These are phyloP conservation scores for Penicillium sclerotiorum DNA, from an alignment of 2,329 filamentous ascomycete species.

Conservation along the genomic window DNA sequence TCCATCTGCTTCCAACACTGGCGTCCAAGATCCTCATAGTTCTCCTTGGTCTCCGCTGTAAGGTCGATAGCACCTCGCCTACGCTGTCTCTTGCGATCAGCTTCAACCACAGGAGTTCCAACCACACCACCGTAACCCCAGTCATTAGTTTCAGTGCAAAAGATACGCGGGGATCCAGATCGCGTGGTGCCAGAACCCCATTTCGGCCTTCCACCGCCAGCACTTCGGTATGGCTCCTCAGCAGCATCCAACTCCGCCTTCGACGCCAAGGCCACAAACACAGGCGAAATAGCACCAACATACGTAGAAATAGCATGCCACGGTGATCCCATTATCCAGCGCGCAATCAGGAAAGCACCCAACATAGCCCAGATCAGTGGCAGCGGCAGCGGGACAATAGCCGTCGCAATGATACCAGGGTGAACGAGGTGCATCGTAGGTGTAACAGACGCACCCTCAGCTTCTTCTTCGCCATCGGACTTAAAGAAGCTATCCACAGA, in stretches of 20 bases:
- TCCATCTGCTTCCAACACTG: slow-evolving; percentile 48
- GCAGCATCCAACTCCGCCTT: slow-evolving; percentile 48
- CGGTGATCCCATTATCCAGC: slow-evolving; percentile 78
- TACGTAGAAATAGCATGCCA: slow-evolving; percentile 85
- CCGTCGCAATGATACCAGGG: slow-evolving; percentile 82
- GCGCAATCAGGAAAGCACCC: slow-evolving; percentile 68
- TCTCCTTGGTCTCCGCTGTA: slow-evolving; percentile 48
- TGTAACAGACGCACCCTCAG: slow-evolving; percentile 10
- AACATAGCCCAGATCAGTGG: slow-evolving; percentile 72
- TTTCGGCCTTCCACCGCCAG: slow-evolving; percentile 66
- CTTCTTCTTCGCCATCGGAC: slow-evolving; percentile 21
- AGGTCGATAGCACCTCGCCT: slow-evolving; percentile 61
- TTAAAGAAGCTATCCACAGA: slow-evolving; percentile 56
- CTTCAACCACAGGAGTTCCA: slow-evolving; percentile 53
- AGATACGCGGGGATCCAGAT: slow-evolving; percentile 62
- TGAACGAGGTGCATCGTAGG: slow-evolving; percentile 76
- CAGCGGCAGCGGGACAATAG: slow-evolving; percentile 73
- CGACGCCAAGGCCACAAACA: slow-evolving; percentile 74
- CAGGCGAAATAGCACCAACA: slow-evolving; percentile 72
- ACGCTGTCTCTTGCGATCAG: slow-evolving; percentile 58
- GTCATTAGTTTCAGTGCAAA: slow-evolving; percentile 79
- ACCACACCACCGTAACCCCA: slow-evolving; percentile 71
- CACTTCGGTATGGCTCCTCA: slow-evolving; percentile 55
- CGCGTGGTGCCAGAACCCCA: slow-evolving; percentile 78
- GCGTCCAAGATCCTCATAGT: slow-evolving; percentile 45